Evolutionary conservation across 2,329 filamentous ascomycete species (phyloP), one percentile per base, ranked within the genome.

Genomic region (Penicillium thymicola): DNA sequence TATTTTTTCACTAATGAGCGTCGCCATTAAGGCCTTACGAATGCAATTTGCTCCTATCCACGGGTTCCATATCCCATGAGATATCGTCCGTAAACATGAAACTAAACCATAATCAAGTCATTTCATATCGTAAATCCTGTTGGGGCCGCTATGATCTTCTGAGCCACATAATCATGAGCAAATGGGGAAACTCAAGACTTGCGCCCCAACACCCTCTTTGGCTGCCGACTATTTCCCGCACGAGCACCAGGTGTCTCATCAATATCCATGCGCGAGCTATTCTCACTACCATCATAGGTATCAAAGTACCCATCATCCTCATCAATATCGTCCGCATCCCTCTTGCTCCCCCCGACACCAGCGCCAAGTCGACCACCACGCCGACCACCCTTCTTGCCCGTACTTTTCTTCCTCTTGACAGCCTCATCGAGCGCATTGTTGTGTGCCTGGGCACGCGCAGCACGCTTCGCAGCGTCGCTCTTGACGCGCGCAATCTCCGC

Each of bases 401-500:
- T 64, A 62, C 54, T 67, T 78, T 25, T 80, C 72, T 11, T 60
- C 74, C 6, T 53, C 21, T 60, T 46, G 10, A 86, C 67, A 0
- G 83, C 76, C 37, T 73, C 72, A 41, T 83, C 78, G 9, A 85
- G 70, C 41, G 79, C 75, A 7, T 74, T 72, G 0, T 82, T 76
- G 53, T 82, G 78, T 5, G 73, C 77, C 7, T 76, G 71, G 48
- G 81, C 78, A 46, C 82, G 80, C 11, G 72, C 77, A 40, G 82
- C 80, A 16, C 85, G 79, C 46, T 75, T 72, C 28, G 78, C 75
- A 1, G 89, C 88, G 1, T 80, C 77, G 2, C 74, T 72, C 63
- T 84, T 86, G 59, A 97, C 86, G 32, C 75, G 78, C 14, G 79
- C 79, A 54, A 96, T 89, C 71, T 96, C 88, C 1, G 78, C 77